A percentile compares a stretch with the other conserved stretches of the same genome.
Evolutionary conservation across 345 rosid species (phyloP).

Genomic region (Turnera subulata): DNA sequence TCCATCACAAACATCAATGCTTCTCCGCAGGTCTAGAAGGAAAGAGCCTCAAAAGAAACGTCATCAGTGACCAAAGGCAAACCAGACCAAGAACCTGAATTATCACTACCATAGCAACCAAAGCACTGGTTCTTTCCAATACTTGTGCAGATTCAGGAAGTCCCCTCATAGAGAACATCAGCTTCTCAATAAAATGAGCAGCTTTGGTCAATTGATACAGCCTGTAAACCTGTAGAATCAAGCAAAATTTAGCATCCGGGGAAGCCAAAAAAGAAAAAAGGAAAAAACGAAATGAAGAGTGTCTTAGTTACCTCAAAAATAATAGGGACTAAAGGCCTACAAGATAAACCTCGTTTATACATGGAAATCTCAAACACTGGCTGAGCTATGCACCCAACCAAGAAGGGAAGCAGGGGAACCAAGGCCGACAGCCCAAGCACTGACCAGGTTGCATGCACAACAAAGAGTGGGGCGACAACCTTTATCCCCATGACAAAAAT

Average conservation of each 20-base stretch:
- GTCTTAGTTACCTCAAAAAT: slow-evolving; percentile 61
- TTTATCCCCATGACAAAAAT: slow-evolving; percentile 63
- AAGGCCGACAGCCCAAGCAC: slow-evolving; percentile 52
- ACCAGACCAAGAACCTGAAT: slow-evolving; percentile 66
- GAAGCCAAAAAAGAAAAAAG: not conserved
- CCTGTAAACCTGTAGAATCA: slow-evolving; percentile 59
- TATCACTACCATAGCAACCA: slow-evolving; percentile 57
- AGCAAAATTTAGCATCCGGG: slow-evolving; percentile 9
- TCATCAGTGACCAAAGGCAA: slow-evolving; percentile 80
- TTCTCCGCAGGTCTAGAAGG: slow-evolving; percentile 88
- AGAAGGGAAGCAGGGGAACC: slow-evolving; percentile 67
- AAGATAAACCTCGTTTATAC: slow-evolving; percentile 57
- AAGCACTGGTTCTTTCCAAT: slow-evolving; percentile 49
- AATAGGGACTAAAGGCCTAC: slow-evolving; percentile 83
- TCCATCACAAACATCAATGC: slow-evolving; percentile 32
- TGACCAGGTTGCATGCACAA: slow-evolving; percentile 66
- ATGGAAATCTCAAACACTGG: slow-evolving; percentile 48
- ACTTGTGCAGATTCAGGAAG: slow-evolving; percentile 42
- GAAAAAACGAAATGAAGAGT: too few relatives aligned
- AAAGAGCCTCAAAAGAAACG: slow-evolving; percentile 74
- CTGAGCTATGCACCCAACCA: slow-evolving; percentile 72
- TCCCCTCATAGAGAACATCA: slow-evolving; percentile 64
- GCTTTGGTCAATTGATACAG: slow-evolving; percentile 81
- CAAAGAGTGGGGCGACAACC: slow-evolving; percentile 53
- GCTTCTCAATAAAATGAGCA: slow-evolving; percentile 60